Evolutionary conservation across 352 stramenopile species (phyloP).

Genomic region (Phytophthora pini): DNA sequence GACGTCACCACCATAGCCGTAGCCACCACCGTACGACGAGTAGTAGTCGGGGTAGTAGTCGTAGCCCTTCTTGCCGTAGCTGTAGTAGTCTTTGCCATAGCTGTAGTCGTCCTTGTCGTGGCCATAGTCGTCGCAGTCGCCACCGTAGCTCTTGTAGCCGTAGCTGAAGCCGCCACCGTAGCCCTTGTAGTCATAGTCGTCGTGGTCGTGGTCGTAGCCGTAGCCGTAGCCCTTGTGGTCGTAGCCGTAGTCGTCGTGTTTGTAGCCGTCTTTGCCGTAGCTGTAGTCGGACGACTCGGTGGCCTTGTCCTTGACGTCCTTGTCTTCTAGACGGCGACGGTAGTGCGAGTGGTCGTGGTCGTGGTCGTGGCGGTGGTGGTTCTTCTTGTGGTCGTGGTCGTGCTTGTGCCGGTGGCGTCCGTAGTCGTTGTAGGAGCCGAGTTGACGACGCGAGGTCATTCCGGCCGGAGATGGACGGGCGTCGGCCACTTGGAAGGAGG

Average conservation of each 20-base stretch:
- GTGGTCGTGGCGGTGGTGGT: constrained; percentile 18
- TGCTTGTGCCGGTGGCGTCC: constrained; percentile 13
- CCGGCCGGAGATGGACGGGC: constrained; percentile 3
- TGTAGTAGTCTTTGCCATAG: constrained; percentile 8
- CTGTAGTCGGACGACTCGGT: neutral
- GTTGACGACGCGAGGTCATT: constrained; percentile 14
- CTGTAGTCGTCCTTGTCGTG: constrained; percentile 13
- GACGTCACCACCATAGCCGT: too few species aligned
- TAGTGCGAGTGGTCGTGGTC: constrained; percentile 6
- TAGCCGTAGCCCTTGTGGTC: neutral
- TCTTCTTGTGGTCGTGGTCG: constrained; percentile 8
- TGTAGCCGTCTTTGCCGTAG: neutral
- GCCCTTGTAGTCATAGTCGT: neutral
- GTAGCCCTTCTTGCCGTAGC: too few species aligned
- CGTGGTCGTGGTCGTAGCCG: neutral
- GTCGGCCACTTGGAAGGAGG: constrained; percentile 14
- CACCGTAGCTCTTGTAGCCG: neutral
- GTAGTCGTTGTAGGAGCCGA: constrained; percentile 27
- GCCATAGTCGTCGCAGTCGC: neutral
- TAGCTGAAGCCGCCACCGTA: neutral
- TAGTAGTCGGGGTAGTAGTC: too few species aligned
- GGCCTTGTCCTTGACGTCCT: neutral
- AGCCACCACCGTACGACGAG: too few species aligned
- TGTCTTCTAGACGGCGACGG: constrained; percentile 2
- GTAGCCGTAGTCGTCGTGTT: too few species aligned